Evolutionary conservation across 2,329 filamentous ascomycete genomes (phyloP), one percentile per base, ranked within the genome.

Genomic region (Stemphylium vesicarium): DNA sequence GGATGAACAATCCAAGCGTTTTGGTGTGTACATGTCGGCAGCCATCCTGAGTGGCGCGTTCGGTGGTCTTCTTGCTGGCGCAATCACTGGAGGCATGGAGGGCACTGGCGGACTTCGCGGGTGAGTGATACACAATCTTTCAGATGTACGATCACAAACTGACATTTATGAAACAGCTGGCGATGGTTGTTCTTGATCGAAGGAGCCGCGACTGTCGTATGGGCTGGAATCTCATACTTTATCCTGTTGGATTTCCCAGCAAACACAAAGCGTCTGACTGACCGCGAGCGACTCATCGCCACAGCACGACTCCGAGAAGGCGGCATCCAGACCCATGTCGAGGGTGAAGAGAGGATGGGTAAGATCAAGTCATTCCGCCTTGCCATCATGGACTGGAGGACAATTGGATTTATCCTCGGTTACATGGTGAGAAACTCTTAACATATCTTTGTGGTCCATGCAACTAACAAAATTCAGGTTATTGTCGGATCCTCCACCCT

Each of bases 1-100:
- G 43, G 79, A 80, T 11, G 85, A 87, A 61, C 79, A 86, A 37
- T 80, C 81, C 0, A 84, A 83, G 45, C 79, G 85, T 2, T 83
- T 84, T 39, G 82, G 79, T 7, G 69, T 87, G 1, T 86, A 84
- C 60, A 83, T 85, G 56, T 82, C 84, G n/a, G 82, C 81, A 1
- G 83, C 82, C 0, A 81, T 85, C 2, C 74, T 84, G 2, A 83
- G 77, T 0, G 82, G 82, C n/a, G 82, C 81, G 2, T 84, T 84
- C 41, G 52, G 52, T 6, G 52, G 52, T 3, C 65, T 84, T 1
- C 67, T 26, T 5, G 52, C 52, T 7, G 81, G 80, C 2, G 80
- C 77, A 4, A 80, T 83, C 15, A 77, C 80, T 3, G 75, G 78
- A 9, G 74, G 77, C 8, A 72, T 83, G 54, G 80, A 83, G 11